Conservation (phyloP, 2,329 filamentous ascomycete genomes). For the Gaeumannomyces tritici region DNA sequence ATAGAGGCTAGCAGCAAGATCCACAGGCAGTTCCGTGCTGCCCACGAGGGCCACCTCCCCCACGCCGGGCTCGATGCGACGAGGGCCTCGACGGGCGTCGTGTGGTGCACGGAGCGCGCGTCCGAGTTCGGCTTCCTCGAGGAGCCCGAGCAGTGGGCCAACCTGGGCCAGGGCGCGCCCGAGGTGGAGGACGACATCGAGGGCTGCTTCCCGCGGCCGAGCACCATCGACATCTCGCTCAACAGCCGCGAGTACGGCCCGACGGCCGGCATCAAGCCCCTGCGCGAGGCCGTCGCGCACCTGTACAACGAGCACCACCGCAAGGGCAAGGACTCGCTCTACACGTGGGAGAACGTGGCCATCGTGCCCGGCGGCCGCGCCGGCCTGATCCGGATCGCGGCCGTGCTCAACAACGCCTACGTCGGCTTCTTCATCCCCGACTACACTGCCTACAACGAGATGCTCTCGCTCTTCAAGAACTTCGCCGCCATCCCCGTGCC, state of each 20-base stretch:
- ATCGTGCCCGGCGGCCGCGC: slow-evolving; percentile 92
- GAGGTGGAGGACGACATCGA: slow-evolving; percentile 90
- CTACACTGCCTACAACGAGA: slow-evolving; percentile 96
- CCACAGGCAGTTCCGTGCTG: slow-evolving; percentile 80
- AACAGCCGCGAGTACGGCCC: slow-evolving; percentile 84
- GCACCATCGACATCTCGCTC: slow-evolving; percentile 66
- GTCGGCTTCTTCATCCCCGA: slow-evolving; percentile 91
- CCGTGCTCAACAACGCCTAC: slow-evolving; percentile 86
- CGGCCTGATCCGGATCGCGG: slow-evolving; percentile 88
- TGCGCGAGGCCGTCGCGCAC: slow-evolving; percentile 79
- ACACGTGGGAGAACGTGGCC: slow-evolving; percentile 95
- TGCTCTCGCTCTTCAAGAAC: slow-evolving; percentile 93
- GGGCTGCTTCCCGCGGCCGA: slow-evolving; percentile 78
- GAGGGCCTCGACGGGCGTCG: slow-evolving; percentile 83
- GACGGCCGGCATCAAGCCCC: slow-evolving; percentile 84
- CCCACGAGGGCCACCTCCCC: slow-evolving; percentile 82
- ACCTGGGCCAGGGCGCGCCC: slow-evolving; percentile 86
- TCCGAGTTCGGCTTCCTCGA: slow-evolving; percentile 83
- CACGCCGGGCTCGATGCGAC: slow-evolving; percentile 86
- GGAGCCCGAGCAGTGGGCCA: slow-evolving; percentile 76
- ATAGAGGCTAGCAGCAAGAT: slow-evolving; percentile 74
- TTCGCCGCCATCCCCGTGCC: slow-evolving; percentile 84
- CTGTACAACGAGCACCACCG: slow-evolving; percentile 93
- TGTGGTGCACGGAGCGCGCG: slow-evolving; percentile 85
- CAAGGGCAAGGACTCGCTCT: slow-evolving; percentile 76